Base-by-base conservation (phyloP, 495 filamentous ascomycete species). In the Penicillium pancosmium region DNA sequence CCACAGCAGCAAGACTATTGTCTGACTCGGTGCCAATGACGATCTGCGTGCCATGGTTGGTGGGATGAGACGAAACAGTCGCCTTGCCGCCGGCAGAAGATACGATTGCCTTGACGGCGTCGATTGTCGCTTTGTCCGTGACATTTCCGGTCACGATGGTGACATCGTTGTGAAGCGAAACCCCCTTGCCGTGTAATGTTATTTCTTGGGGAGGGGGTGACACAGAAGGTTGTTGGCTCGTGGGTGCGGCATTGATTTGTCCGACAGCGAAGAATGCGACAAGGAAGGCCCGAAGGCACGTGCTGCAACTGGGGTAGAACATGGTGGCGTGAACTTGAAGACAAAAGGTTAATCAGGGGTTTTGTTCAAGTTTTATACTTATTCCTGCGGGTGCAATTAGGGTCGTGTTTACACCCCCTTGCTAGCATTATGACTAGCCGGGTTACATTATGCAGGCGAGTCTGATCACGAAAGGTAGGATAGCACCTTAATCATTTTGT, bases 191-290 rank as follows among this genome's bases (percentile, higher is more conserved):
- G 9, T 46, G 18, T 1, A 40, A 46, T 15, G 50, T 50, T 13
- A 62, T 62, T 6, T 62, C 15, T 59, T 62, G 60, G 38, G 60
- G 60, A 35, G 25, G 19, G 10, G 60, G 60, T 43, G 19, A 62
- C 12, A 62, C 50, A n/a, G 41, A 44, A 18, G 41, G 41, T 5
- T 21, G 41, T 44, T 44, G 41, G n/a, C 7, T 19, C 33, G 2
- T 54, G 13, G 60, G 55, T 10, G 44, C 55, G 11, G 55, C 50
- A 36, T 49, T 62, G 44, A 40, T 55, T 5, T 50, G 21, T 25
- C 55, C 50, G 34, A 62, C 55, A 16, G 34, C n/a, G 13, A 58
- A 36, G 18, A 52, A 48, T 10, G 50, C 55, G 12, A 52, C 15
- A 50, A 62, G 19, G 35, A 58, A 59, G 15, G 60, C 55, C 44